Conservation (phyloP, 306 rosid genomes). For the Cicer bijugum region DNA sequence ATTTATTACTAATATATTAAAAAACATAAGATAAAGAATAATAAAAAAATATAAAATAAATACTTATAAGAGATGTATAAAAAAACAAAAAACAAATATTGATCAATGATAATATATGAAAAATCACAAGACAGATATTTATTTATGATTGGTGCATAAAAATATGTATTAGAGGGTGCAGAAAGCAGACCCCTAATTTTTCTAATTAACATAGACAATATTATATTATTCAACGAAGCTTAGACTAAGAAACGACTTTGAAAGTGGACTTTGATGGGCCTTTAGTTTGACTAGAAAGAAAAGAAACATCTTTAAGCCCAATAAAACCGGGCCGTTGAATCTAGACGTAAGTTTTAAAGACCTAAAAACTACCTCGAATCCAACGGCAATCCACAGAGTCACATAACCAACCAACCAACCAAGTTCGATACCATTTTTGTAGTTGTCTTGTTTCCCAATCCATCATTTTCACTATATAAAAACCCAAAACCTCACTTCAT, state of each 20-base stretch:
- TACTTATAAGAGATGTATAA: too few species aligned
- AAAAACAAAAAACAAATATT: too few species aligned
- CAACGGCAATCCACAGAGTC: slow-evolving; percentile 50
- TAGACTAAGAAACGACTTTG: not conserved
- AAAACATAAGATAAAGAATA: too few species aligned
- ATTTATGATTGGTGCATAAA: too few species aligned
- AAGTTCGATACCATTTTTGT: not conserved
- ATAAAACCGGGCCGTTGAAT: not conserved
- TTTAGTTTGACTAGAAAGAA: not conserved
- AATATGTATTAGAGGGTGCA: too few species aligned
- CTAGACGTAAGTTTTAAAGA: not conserved
- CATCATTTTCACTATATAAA: slow-evolving; percentile 33
- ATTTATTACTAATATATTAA: too few species aligned
- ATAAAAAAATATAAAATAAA: too few species aligned
- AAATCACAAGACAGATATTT: too few species aligned
- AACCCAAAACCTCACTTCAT: slow-evolving; percentile 9
- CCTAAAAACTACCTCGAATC: slow-evolving; percentile 1
- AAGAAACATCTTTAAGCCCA: not conserved
- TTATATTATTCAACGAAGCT: too few species aligned
- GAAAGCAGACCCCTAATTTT: too few species aligned
- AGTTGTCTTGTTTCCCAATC: not conserved
- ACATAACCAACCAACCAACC: not conserved
- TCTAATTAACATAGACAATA: too few species aligned
- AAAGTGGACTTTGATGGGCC: not conserved
- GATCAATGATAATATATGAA: too few species aligned